phyloP scores from a whole-genome alignment of 805 yeast species.

The Ogataea methanolica region DNA sequence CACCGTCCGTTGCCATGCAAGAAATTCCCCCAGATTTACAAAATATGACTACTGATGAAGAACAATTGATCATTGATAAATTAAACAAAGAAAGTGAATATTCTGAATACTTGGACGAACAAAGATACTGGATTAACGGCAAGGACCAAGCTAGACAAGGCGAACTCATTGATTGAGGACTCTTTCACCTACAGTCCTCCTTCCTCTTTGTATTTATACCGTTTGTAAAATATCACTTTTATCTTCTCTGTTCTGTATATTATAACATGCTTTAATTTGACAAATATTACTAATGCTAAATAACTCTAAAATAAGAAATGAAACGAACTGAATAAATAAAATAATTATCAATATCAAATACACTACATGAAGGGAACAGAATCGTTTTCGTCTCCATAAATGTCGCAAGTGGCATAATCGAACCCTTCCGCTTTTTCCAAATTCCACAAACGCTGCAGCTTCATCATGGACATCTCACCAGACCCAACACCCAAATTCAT shows the following conservation, averaged over 20 bases:
- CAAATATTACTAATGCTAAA: background rate
- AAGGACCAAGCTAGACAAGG: slow-evolving; percentile 35
- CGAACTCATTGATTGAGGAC: slow-evolving; percentile 26
- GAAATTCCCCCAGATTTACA: slow-evolving; percentile 72
- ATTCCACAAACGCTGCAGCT: slow-evolving; percentile 29
- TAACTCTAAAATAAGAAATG: background rate
- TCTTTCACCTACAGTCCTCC: background rate
- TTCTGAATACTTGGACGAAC: slow-evolving; percentile 30
- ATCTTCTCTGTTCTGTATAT: background rate
- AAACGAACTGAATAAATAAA: background rate
- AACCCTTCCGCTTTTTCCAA: slow-evolving; percentile 22
- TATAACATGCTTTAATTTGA: background rate
- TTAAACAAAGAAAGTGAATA: slow-evolving; percentile 32
- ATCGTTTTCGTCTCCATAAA: slow-evolving; percentile 30
- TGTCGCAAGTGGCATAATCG: slow-evolving; percentile 20
- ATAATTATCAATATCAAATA: background rate
- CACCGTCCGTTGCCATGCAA: slow-evolving; percentile 91
- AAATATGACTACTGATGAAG: slow-evolving; percentile 41
- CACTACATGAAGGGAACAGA: slow-evolving; percentile 29
- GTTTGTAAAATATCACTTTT: background rate
- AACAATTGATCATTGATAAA: slow-evolving; percentile 32
- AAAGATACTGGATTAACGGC: slow-evolving; percentile 34
- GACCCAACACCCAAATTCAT: slow-evolving; percentile 33
- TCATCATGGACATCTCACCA: slow-evolving; percentile 30
- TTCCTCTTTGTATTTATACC: background rate